Base-by-base conservation (phyloP, 371 early-diverging fungal species). In the Mucor lusitanicus region DNA sequence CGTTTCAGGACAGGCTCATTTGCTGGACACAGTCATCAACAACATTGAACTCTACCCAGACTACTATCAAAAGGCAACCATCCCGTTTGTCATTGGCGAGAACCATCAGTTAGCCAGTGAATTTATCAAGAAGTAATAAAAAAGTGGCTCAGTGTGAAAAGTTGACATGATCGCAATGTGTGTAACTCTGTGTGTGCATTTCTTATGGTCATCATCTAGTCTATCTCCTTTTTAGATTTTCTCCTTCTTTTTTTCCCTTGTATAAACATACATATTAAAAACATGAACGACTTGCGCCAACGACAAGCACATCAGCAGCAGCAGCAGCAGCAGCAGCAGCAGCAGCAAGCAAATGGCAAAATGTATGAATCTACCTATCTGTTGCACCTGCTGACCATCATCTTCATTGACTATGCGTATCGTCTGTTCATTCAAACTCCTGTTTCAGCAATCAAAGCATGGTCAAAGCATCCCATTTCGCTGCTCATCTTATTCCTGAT, bases 1-100 rank as follows among this genome's bases (percentile, higher is more conserved):
- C 44, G 68, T 79, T 2, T 86, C 84, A 15, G 94, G 91, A 13
- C 90, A 92, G 58, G 91, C 94, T 0, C 92, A 92, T 63, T 72
- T 93, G 59, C 71, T 94, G 23, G 91, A 91, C 68, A 85, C 85
- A 5, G 83, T 94, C 30, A 90, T 94, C 59, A 85, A 89, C 67
- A 90, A 79, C 59, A 66, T 82, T 44, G 72, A 72, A 50, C 32
- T 74, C 3, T 76, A 61, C 53, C 58, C 72, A 5, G 73, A 76
- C 21, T 80, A 79, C 48, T 80, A 81, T 60, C 80, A 77, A 56
- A 59, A 60, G 21, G 78, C 72, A 11, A 78, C 72, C 9, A 56
- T 78, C n/a, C 79, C 79, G 1, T 82, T 78, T 63, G 68, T 69
- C 3, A 58, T 81, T 33, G 80, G 76, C 8, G 70, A 71, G 37